These are phyloP conservation scores for Raddia distichophylla DNA, from an alignment of 176 grass and related monocot species.

Conservation along the genomic window DNA sequence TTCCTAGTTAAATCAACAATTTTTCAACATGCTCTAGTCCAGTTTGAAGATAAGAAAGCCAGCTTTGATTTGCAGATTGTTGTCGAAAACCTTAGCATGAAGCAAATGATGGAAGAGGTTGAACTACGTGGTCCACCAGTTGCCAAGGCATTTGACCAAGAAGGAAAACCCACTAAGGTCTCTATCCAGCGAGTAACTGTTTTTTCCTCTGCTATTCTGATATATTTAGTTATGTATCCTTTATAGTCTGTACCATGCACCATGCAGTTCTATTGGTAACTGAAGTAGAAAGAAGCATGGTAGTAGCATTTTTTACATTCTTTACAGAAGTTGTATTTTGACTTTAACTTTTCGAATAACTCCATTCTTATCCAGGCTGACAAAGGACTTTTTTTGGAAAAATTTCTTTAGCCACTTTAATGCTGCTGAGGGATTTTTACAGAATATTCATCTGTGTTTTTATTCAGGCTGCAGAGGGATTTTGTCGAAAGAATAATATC, in stretches of 20 bases:
- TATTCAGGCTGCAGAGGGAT: conserved; percentile 84
- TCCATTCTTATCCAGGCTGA: conserved; percentile 44
- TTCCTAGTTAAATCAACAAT: neutral
- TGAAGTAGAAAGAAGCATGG: neutral
- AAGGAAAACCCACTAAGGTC: conserved; percentile 93
- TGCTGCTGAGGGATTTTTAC: conserved; percentile 43
- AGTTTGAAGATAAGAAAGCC: conserved; percentile 9
- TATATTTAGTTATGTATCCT: conserved; percentile 34
- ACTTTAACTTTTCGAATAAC: conserved; percentile 22
- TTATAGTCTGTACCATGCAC: neutral
- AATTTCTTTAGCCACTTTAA: conserved; percentile 37
- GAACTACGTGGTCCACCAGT: conserved; percentile 91
- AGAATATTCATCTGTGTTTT: conserved; percentile 49
- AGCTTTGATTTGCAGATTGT: conserved; percentile 65
- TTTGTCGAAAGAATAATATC: conserved; percentile 85
- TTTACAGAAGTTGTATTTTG: conserved; percentile 14
- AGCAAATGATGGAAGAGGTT: conserved; percentile 72
- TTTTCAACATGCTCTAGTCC: conserved; percentile 12
- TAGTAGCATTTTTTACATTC: neutral
- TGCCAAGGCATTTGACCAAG: conserved; percentile 79
- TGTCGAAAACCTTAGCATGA: conserved; percentile 70
- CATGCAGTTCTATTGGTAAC: neutral
- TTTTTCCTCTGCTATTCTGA: conserved; percentile 25
- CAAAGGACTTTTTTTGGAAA: conserved; percentile 31
- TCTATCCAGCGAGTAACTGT: conserved; percentile 33